Evolutionary conservation across 768 basidiomycete genomes (phyloP), one percentile per base, ranked within the genome.

Genomic region (Rickenella mellea): DNA sequence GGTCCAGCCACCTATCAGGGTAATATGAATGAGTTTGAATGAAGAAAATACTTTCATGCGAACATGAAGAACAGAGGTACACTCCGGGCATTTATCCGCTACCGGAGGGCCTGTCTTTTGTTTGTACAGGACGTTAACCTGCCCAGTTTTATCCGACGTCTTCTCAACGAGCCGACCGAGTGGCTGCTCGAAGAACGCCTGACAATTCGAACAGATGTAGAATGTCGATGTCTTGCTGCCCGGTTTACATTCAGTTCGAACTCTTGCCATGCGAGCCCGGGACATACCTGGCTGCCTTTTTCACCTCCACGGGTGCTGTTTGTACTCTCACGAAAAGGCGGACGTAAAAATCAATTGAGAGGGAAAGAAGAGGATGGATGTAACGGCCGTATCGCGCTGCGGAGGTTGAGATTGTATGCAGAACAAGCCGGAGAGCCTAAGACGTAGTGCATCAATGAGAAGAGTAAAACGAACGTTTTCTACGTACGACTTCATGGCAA

Each of bases 281-380:
- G 12, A 69, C 78, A 49, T 55, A 93, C 93, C 78, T 76, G 19
- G 83, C 68, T 4, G 76, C 63, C 47, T 78, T 80, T 62, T 99
- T 99, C 31, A 93, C 92, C 58, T 92, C 80, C 21, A 81, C 60
- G 0, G 91, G 82, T 3, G 79, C 69, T 0, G 81, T 71, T 40
- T 75, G 67, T 4, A 99, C 66, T 8, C 83, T 78, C 12, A 97
- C 76, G 54, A 97, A 99, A 15, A 98, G 55, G 3, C 96, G 83
- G 20, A 96, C 81, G 58, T 99, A 99, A 59, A 98, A 99, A 54
- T 99, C 96, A 55, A 99, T 94, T 12, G 90, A 94, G 25, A 99
- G 68, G 0, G 85, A 92, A 3, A 96, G 62, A 6, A 96, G 64
- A 8, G 96, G 96, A 50, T 84, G 74, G 47, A 99, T 89, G 55